A percentile compares a stretch with the other conserved stretches of the same genome.
phyloP scores from a whole-genome alignment of 2,329 filamentous ascomycete species.

The Penicillium capsulatum region DNA sequence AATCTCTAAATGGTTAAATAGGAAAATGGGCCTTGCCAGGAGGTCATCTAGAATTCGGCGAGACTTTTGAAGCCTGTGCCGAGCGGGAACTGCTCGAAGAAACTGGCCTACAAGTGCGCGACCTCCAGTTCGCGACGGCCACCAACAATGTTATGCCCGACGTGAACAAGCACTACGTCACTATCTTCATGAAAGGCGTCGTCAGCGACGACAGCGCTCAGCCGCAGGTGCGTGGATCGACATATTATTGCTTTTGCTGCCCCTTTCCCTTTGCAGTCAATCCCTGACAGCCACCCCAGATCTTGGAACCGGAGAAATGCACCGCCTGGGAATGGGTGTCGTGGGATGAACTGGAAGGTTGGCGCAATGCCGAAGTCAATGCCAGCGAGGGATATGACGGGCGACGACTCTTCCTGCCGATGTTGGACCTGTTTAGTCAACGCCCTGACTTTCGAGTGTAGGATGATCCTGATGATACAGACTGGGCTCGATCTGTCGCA shows the following conservation, averaged over 20 bases:
- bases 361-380: constrained; percentile 30
- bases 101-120: constrained; percentile 57
- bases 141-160: constrained; percentile 64
- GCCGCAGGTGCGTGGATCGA: constrained; percentile 49
- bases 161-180: constrained; percentile 68
- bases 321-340: constrained; percentile 51
- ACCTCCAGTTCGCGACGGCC: constrained; percentile 53
- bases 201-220: constrained; percentile 47
- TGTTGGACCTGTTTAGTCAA: constrained; percentile 46
- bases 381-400: constrained; percentile 27
- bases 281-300: constrained; percentile 3
- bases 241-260: neutral
- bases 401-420: constrained; percentile 45
- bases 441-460: constrained; percentile 27
- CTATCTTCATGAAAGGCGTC: constrained; percentile 60
- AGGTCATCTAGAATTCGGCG: constrained; percentile 69
- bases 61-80: constrained; percentile 60
- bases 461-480: neutral
- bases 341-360: constrained; percentile 47
- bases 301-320: constrained; percentile 52
- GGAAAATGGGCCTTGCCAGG: constrained; percentile 66
- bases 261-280: neutral
- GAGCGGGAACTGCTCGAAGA: constrained; percentile 67
- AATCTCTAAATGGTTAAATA: constrained; percentile 17
- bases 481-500: neutral